Conservation (phyloP, 495 filamentous ascomycete genomes). For the Xylaria longipes region DNA sequence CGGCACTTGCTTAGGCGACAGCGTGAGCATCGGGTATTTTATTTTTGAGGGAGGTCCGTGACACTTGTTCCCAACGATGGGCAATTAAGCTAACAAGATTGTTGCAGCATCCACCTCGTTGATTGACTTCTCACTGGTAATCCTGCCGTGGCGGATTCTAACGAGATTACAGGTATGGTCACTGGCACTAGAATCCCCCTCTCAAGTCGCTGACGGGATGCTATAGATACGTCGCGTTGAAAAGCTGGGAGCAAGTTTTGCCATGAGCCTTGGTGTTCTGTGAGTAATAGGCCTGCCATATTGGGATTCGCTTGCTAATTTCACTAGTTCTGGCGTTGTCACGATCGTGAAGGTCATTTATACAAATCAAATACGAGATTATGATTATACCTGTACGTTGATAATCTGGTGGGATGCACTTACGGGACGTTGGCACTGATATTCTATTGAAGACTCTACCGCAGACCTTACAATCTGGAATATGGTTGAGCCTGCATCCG, state of each 20-base stretch:
- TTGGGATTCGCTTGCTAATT: not conserved
- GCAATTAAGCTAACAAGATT: not conserved
- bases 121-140: constrained; percentile 15
- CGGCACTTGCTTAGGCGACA: not conserved
- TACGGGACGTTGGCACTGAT: not conserved
- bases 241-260: constrained; percentile 20
- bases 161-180: constrained; percentile 10
- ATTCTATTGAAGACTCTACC: not conserved
- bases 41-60: constrained; percentile 20
- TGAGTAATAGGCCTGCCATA: not conserved
- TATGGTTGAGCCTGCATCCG: constrained; percentile 18
- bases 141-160: constrained; percentile 15
- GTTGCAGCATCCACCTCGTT: constrained; percentile 1
- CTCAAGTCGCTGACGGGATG: not conserved
- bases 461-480: constrained; percentile 19
- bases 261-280: constrained; percentile 21
- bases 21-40: constrained; percentile 11
- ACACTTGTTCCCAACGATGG: too few relatives aligned
- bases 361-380: constrained; percentile 6
- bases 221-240: constrained; percentile 19
- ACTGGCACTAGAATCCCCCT: not conserved
- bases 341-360: constrained; percentile 16
- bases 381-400: constrained; percentile 19
- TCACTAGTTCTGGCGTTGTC: constrained; percentile 15
- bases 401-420: not conserved